Evolutionary conservation across 768 basidiomycete species (phyloP), one percentile per base, ranked within the genome.

Genomic region (Thelephora ganbajun): DNA sequence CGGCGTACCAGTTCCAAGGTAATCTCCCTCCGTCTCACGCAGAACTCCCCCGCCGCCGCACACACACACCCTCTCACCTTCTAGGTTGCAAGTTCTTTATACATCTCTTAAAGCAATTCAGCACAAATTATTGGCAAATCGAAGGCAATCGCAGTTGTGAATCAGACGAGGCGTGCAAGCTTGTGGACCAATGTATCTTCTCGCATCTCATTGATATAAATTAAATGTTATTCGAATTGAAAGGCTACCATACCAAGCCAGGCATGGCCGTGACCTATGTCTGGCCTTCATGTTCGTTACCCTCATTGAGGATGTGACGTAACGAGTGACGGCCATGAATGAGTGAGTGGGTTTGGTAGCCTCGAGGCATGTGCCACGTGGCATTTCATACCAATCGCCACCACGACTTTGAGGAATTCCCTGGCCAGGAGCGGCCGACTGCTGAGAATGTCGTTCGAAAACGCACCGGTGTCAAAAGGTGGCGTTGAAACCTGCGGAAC

Each of bases 401-500:
- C 33, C 33, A 26, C 18, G 30, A 33, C 45, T 43, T n/a, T n/a
- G n/a, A n/a, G n/a, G n/a, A 22, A 6, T 9, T 18, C n/a, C 14
- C 39, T 18, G 14, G 22, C 39, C 26, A 30, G 5, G 26, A 30
- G 26, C 9, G 4, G 9, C 26, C 26, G 26, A 30, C 26, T n/a
- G n/a, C n/a, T n/a, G n/a, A n/a, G 34, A 30, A 85, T 85, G 84
- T 85, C 84, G 20, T 87, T 88, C 57, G 82, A 86, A 58, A 68
- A 89, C 73, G 86, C 86, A 23, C 69, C 79, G n/a, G 79, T 90
- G 34, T 78, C 85, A 2, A 89, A 90, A 74, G 84, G 85, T 83
- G 20, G 11, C 22, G 18, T 34, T 18, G 7, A 46, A n/a, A 57
- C 48, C 48, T 33, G 36, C 18, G 6, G 6, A 35, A 7, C 26